Evolutionary conservation across 768 basidiomycete species (phyloP).

Genomic region (Tylopilus sp.): DNA sequence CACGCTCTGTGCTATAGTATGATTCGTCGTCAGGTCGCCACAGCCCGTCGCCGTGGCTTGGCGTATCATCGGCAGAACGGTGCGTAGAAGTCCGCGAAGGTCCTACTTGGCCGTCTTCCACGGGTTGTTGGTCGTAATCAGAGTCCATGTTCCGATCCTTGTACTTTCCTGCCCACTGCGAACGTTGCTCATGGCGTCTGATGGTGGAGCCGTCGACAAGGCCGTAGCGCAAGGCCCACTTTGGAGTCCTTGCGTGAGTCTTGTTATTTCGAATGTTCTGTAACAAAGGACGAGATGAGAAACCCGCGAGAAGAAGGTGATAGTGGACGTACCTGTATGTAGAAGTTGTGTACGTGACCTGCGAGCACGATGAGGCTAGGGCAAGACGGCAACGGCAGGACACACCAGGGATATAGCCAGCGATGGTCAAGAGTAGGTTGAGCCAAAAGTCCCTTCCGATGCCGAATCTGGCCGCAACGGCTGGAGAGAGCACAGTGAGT

Average conservation of each 20-base stretch:
- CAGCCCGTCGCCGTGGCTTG: conserved; percentile 45
- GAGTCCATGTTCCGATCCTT: conserved; percentile 74
- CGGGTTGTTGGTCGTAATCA: conserved; percentile 62
- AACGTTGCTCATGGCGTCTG: conserved; percentile 72
- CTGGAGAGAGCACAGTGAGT: conserved; percentile 39
- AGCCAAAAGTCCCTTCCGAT: conserved; percentile 90
- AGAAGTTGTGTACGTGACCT: conserved; percentile 93
- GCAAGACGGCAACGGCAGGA: background rate
- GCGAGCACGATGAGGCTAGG: conserved; percentile 10
- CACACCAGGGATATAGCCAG: conserved; percentile 85
- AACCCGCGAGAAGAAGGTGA: background rate
- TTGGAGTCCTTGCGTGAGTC: conserved; percentile 87
- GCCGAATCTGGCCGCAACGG: conserved; percentile 91
- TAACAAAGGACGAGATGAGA: conserved; percentile 5
- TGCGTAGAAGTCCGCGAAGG: conserved; percentile 12
- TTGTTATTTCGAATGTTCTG: conserved; percentile 97
- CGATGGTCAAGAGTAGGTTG: conserved; percentile 83
- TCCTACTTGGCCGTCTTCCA: conserved; percentile 77
- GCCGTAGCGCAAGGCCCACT: conserved; percentile 90
- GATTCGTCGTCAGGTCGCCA: conserved; percentile 77
- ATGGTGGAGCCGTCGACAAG: conserved; percentile 80
- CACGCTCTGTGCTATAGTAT: conserved; percentile 52
- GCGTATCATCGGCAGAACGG: conserved; percentile 5
- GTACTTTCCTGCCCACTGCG: conserved; percentile 85
- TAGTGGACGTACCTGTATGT: conserved; percentile 63